Evolutionary conservation across 768 basidiomycete genomes (phyloP).

Genomic region (Tricholoma sp.): DNA sequence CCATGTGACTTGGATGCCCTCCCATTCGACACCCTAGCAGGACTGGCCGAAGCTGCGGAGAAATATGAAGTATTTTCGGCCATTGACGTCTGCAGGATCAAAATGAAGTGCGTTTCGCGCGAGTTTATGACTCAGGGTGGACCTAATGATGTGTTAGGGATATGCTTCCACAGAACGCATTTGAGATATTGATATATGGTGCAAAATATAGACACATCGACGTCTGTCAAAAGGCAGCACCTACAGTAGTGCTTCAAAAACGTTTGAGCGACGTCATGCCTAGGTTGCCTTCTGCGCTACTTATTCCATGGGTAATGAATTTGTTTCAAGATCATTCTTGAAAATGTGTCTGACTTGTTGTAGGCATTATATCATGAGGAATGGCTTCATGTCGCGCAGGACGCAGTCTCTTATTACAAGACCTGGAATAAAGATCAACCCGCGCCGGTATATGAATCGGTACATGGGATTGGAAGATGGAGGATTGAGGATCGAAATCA

Average conservation of each 20-base stretch:
- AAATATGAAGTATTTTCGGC: constrained; percentile 1
- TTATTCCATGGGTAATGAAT: background rate
- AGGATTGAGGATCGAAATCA: too few species aligned
- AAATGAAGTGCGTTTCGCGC: background rate
- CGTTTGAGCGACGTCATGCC: background rate
- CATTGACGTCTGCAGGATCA: background rate
- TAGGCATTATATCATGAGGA: background rate
- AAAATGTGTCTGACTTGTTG: background rate
- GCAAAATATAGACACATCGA: background rate
- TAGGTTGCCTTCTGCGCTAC: background rate
- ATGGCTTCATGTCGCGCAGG: background rate
- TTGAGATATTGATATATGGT: background rate
- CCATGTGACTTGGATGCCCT: background rate
- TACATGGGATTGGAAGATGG: too few species aligned
- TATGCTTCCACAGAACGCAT: background rate
- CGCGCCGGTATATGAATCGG: too few species aligned
- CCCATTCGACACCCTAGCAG: background rate
- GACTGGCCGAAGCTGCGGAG: background rate
- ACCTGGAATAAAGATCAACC: background rate
- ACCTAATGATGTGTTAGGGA: background rate
- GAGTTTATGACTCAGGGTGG: background rate
- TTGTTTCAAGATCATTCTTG: background rate
- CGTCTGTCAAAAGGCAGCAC: background rate
- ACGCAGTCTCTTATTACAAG: background rate
- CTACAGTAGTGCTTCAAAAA: background rate